Evolutionary conservation across 2,329 filamentous ascomycete genomes (phyloP).

Genomic region (Plenodomus biglobosus): DNA sequence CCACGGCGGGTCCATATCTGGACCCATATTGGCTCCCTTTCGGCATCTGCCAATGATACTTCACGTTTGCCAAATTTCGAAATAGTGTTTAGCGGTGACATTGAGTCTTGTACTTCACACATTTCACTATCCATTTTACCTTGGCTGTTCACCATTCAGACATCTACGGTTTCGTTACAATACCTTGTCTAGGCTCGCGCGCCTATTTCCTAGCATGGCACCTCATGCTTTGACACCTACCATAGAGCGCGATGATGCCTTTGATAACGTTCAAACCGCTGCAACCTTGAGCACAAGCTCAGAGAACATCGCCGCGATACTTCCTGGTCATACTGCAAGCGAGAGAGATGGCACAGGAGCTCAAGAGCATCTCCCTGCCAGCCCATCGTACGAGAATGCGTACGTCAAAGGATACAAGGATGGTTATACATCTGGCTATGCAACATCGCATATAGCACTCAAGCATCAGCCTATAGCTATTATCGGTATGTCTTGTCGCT

Average conservation of each 20-base stretch:
- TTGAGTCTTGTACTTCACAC: neutral
- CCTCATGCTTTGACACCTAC: constrained; percentile 22
- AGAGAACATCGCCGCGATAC: neutral
- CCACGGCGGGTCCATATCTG: neutral
- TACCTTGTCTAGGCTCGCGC: neutral
- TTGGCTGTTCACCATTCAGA: too few species aligned
- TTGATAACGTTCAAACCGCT: neutral
- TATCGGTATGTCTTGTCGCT: constrained; percentile 41
- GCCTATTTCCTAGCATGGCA: constrained; percentile 8
- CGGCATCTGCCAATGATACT: neutral
- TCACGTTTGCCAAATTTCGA: neutral
- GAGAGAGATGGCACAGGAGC: constrained; percentile 1
- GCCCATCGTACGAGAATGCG: constrained; percentile 12
- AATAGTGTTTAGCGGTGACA: neutral
- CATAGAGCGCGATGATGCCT: constrained; percentile 9
- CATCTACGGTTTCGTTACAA: neutral
- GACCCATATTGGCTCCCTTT: neutral
- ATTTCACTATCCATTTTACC: neutral
- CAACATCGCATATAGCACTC: constrained; percentile 14
- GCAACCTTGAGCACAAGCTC: neutral
- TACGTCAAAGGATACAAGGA: constrained; percentile 24
- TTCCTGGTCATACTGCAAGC: neutral
- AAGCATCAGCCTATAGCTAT: constrained; percentile 35
- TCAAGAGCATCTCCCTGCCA: neutral
- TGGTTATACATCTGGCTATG: constrained; percentile 12